Evolutionary conservation across 78 protist genomes (phyloP), one percentile per base, ranked within the genome.

Genomic region (Carpediemonas membranifera): DNA sequence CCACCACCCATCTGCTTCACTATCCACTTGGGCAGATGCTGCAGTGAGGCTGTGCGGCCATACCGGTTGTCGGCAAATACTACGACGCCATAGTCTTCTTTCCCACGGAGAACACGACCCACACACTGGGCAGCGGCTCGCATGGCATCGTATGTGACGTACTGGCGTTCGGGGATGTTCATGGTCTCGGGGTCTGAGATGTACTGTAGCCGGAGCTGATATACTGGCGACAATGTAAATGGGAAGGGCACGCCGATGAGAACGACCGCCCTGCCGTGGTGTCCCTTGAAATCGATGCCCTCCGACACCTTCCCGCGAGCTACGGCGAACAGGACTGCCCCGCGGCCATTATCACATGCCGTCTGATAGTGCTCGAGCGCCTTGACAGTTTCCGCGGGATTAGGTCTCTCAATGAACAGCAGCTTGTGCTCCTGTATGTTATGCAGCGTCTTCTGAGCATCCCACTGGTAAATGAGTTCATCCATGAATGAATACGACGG

Each of bases 1-100:
- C n/a, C n/a, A n/a, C n/a, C n/a, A n/a, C n/a, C n/a, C n/a, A n/a
- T n/a, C n/a, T n/a, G n/a, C n/a, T n/a, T n/a, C n/a, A n/a, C n/a
- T n/a, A n/a, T n/a, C n/a, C n/a, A n/a, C n/a, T n/a, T n/a, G n/a
- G 47, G 47, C 21, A 5, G 47, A 9, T 41, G 47, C 47, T 41
- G 47, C 47, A 41, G 47, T 41, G 47, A 41, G 47, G 47, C 5
- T 41, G 9, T 41, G 47, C 47, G 21, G 21, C 47, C 47, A 5
- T 9, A 66, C 56, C 71, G 34, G 7, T 35, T 5, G 56, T 66
- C 99, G 0, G 97, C 99, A 14, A 96, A 88, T 7, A 92, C 44
- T 94, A 92, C 88, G 3, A 90, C 35, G 2, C 97, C 98, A 71
- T 96, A 96, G 79, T 96, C 99, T 0, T 83, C 72, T 44, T 94